phyloP scores from a whole-genome alignment of 768 basidiomycete genomes.

The Agaricus subrufescens region DNA sequence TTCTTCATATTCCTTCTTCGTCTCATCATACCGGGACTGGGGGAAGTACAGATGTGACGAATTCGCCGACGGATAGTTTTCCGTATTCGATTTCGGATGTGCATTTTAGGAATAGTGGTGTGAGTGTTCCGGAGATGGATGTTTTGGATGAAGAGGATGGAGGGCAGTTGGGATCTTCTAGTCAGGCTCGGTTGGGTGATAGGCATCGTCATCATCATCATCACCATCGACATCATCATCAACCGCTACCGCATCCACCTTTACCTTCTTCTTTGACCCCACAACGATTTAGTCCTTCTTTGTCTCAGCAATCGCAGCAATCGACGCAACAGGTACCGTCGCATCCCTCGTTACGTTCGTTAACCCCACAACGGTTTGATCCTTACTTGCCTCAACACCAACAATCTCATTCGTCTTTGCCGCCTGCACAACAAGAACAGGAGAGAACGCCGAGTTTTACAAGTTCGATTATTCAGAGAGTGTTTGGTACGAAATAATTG shows the following conservation, averaged over 20 bases:
- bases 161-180: too few species aligned
- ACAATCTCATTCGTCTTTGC: too few species aligned
- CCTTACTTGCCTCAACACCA: too few species aligned
- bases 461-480: conserved; percentile 4
- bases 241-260: background rate
- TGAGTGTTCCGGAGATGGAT: conserved; percentile 13
- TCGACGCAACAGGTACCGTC: too few species aligned
- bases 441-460: background rate
- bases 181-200: too few species aligned
- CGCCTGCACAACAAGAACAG: background rate
- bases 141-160: too few species aligned
- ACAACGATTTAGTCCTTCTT: conserved; percentile 4
- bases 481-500: background rate
- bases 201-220: too few species aligned
- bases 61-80: conserved; percentile 54
- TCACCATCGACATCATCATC: too few species aligned
- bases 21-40: conserved; percentile 10
- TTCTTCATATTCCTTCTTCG: conserved; percentile 7
- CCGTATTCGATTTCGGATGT: conserved; percentile 53
- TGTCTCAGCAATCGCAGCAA: background rate
- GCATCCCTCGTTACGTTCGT: too few species aligned
- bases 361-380: too few species aligned
- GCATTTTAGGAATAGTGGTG: conserved; percentile 40
- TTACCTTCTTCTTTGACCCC: conserved; percentile 6
- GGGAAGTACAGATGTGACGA: conserved; percentile 21